These are phyloP conservation scores for Moniliophthora roreri DNA, from an alignment of 1,284 basidiomycete species.

Conservation along the genomic window DNA sequence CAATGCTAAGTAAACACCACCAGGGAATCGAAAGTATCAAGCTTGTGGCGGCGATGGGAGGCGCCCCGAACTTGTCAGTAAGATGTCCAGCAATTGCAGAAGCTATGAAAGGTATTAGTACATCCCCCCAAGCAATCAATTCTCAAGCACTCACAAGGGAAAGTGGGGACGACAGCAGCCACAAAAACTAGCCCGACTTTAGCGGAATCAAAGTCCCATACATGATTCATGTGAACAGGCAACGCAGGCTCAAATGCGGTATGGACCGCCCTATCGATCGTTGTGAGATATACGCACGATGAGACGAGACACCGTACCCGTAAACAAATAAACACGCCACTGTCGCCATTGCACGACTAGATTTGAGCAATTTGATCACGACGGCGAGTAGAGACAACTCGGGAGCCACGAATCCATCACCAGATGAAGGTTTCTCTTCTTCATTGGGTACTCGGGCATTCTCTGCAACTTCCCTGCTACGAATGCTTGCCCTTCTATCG, in stretches of 20 bases:
- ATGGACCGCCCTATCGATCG: constrained; percentile 44
- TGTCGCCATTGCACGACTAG: constrained; percentile 56
- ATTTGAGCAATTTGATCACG: constrained; percentile 45
- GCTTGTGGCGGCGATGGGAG: constrained; percentile 51
- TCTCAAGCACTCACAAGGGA: constrained; percentile 51
- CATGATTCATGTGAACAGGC: constrained; percentile 59
- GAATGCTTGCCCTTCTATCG: too few relatives aligned
- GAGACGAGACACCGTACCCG: constrained; percentile 42
- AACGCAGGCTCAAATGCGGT: constrained; percentile 63
- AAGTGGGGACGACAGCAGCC: constrained; percentile 65
- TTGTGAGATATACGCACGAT: constrained; percentile 2
- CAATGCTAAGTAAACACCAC: constrained; percentile 59
- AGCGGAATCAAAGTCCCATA: constrained; percentile 60
- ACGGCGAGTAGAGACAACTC: constrained; percentile 37
- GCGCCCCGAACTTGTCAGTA: constrained; percentile 61
- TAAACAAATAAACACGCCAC: constrained; percentile 56
- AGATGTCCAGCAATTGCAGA: constrained; percentile 62
- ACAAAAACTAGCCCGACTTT: constrained; percentile 74
- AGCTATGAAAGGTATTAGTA: constrained; percentile 34
- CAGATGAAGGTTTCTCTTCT: background rate
- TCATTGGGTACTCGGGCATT: background rate
- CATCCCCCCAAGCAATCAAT: background rate
- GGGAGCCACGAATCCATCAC: constrained; percentile 11
- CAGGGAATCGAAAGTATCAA: constrained; percentile 64
- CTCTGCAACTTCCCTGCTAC: too few relatives aligned